Evolutionary conservation across 2,329 filamentous ascomycete species (phyloP).

Genomic region (Aspergillus japonicus): DNA sequence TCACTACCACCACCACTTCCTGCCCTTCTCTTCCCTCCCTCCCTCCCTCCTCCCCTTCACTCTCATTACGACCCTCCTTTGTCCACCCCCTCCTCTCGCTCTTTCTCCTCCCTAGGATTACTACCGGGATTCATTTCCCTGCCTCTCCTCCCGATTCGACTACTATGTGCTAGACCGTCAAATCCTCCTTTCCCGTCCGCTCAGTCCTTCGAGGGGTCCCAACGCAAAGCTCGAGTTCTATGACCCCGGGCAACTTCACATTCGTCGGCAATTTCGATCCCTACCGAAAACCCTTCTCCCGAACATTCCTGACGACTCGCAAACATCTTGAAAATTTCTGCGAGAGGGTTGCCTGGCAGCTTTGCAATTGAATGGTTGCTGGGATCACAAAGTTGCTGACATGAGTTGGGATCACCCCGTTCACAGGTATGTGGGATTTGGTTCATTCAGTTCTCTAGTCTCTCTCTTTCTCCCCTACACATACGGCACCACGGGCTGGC

Average conservation of each 20-base stretch:
- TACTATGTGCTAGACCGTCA: constrained; percentile 3
- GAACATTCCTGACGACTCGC: constrained; percentile 31
- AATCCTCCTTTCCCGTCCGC: not conserved
- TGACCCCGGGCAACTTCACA: constrained; percentile 25
- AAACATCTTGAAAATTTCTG: constrained; percentile 22
- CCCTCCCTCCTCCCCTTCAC: constrained; percentile 3
- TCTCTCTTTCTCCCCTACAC: constrained; percentile 1
- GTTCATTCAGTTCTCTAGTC: not conserved
- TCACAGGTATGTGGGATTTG: constrained; percentile 41
- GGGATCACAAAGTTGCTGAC: constrained; percentile 39
- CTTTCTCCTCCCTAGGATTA: not conserved
- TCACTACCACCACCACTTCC: constrained; percentile 1
- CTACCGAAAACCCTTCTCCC: constrained; percentile 21
- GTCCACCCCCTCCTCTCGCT: not conserved
- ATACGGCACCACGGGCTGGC: constrained; percentile 1
- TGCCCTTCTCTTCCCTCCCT: constrained; percentile 15
- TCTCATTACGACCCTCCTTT: constrained; percentile 1
- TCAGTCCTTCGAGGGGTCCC: constrained; percentile 9
- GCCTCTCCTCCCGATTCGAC: constrained; percentile 1
- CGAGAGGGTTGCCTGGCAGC: constrained; percentile 36
- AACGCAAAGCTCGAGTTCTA: constrained; percentile 25
- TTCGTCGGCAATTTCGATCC: constrained; percentile 23
- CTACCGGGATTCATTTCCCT: not conserved
- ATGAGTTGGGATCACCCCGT: constrained; percentile 50
- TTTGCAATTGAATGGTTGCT: constrained; percentile 40